Base-by-base conservation (phyloP, 495 filamentous ascomycete genomes). In the Annulohypoxylon bovei region DNA sequence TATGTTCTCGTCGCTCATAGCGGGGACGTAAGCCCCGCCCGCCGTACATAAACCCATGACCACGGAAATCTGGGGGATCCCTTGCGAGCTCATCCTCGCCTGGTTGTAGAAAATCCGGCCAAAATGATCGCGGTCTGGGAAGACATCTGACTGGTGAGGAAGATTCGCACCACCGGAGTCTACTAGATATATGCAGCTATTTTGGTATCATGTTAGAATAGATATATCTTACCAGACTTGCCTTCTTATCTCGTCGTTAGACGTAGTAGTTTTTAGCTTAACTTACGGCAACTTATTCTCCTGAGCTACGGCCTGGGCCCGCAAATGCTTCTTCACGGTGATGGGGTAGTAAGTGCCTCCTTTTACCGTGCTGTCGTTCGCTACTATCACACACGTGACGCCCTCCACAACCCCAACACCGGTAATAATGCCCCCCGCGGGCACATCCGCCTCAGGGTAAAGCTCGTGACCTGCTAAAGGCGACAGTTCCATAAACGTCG, bases 61-160 rank as follows among this genome's bases (percentile, higher is more conserved):
- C 2, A 98, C 93, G 1, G 93, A 89, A 64, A 99, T 91, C 77
- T 99, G 95, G 1, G 95, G 95, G 65, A 98, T 97, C 7, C 93
- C 92, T 20, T 88, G 77, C 6, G 92, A 86, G 60, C 86, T 89
- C 92, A 95, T 98, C 69, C 93, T 85, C n/a, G 95, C 96, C 80
- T 99, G 95, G 82, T 99, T 98, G 83, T 91, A 99, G 85, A 99
- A 99, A 70, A 98, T 97, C 60, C 96, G 91, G 30, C 95, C 95
- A 74, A 99, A 98, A 77, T 98, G 95, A 12, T 98, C 93, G 35
- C 88, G 85, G 75, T 99, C 95, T 1, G 95, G 95, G 82, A 99
- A 99, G 63, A 98, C 95, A 77, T 97, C 94, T 3, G 95, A 91
- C 79, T 99, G 95, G 71, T 98, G 91, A 4, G 95, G 96, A 2